Evolutionary conservation across 2,329 filamentous ascomycete genomes (phyloP), one percentile per base, ranked within the genome.

Genomic region (Allantophomopsis lycopodina): DNA sequence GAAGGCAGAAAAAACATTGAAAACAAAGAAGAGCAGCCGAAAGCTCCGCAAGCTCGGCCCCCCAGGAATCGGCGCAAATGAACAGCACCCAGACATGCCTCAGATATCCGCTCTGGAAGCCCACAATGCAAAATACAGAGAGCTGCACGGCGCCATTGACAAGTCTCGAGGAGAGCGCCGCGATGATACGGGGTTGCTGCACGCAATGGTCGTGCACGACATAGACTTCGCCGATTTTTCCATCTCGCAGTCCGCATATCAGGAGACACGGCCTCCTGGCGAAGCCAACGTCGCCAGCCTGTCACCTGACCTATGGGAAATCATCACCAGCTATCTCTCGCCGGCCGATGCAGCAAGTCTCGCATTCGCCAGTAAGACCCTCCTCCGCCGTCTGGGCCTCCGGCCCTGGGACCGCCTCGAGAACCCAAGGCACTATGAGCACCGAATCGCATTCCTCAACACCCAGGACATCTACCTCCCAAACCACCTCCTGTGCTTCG

Each of bases 401-500:
- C 48, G 49, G 7, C 58, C 62, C 6, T 66, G 65, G 51, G 35
- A 51, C 30, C 53, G 48, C 4, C 54, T 71, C 21, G 51, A 60
- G 17, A 40, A 51, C 7, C 61, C 66, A 3, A 52, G 62, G 6
- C 68, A 74, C 46, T 55, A 54, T 35, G 46, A 60, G 5, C 53
- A 68, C 42, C 66, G 65, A 38, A 57, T 65, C 35, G 55, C 64
- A 4, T 75, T 78, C 49, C 60, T 79, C 5, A 50, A 62, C 11
- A 52, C 55, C 2, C 60, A 76, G 49, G 71, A 78, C 44, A 51
- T 56, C 11, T 52, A 61, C 13, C 57, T 73, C 14, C 73, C 73
- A 2, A 58, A 64, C 30, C 70, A 77, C 47, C 60, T 79, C 6
- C 63, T 77, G 40, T 79, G 74, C 53, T 72, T 74, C 49, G 64